phyloP scores from a whole-genome alignment of 2,329 filamentous ascomycete species.

The Cercospora sesami region DNA sequence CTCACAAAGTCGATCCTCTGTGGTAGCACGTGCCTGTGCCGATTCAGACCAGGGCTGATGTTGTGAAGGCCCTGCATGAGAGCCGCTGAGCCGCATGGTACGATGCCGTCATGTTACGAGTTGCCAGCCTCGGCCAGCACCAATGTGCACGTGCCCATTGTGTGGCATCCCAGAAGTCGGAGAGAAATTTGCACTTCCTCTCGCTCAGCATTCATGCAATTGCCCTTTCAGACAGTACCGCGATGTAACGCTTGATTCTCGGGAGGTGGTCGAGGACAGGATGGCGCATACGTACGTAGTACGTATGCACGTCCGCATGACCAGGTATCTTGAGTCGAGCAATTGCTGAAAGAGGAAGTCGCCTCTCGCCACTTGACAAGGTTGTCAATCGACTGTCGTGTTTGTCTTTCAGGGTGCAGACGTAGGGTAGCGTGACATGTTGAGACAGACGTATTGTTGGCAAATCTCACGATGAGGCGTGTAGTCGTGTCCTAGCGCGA shows the following conservation, averaged over 20 bases:
- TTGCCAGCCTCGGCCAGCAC: neutral
- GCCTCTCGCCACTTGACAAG: neutral
- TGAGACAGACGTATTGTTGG: neutral
- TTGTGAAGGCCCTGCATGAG: neutral
- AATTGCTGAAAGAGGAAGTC: neutral
- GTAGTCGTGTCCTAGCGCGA: neutral
- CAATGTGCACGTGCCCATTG: neutral
- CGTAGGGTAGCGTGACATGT: neutral
- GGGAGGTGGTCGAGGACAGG: neutral
- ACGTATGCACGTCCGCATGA: neutral
- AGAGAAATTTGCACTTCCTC: neutral
- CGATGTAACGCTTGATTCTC: neutral
- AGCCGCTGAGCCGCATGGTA: neutral
- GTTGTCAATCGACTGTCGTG: neutral
- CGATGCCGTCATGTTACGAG: neutral
- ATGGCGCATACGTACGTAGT: neutral
- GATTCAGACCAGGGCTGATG: neutral
- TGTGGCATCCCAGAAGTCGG: neutral
- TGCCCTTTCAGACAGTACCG: neutral
- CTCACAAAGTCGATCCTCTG: neutral
- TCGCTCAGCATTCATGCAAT: neutral
- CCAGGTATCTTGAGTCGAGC: neutral
- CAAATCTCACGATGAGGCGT: neutral
- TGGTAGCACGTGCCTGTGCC: neutral
- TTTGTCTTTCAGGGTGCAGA: neutral